A percentile compares a stretch with the other conserved stretches of the same genome.
phyloP scores from a whole-genome alignment of 148 eudicot species.

The Chenopodium album region DNA sequence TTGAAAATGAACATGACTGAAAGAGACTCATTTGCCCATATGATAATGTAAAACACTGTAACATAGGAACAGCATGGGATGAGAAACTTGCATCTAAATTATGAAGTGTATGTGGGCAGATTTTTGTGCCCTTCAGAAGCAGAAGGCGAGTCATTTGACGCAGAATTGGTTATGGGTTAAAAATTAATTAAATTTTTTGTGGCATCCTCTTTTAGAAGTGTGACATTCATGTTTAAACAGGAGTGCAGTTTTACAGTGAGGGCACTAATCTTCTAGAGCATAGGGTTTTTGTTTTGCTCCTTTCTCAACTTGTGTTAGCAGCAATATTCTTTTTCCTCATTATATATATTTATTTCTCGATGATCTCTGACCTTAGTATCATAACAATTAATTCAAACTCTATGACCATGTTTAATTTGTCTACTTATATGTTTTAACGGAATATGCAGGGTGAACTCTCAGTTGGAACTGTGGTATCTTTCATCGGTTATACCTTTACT shows the following conservation, averaged over 20 bases:
- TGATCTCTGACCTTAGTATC: background rate
- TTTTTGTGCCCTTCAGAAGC: background rate
- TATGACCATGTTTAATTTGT: background rate
- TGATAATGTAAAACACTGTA: too few relatives aligned
- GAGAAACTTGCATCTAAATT: background rate
- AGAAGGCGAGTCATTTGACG: background rate
- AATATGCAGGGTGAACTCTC: slow-evolving; percentile 87
- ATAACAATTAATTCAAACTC: slow-evolving; percentile 1
- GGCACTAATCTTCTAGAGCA: background rate
- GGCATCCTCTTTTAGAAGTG: background rate
- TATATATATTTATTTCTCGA: background rate
- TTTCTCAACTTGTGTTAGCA: background rate
- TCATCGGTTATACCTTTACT: slow-evolving; percentile 95
- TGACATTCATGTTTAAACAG: background rate
- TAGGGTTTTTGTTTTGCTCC: background rate
- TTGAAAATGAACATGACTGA: background rate
- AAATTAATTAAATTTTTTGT: too few relatives aligned
- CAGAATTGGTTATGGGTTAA: background rate
- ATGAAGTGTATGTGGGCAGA: background rate
- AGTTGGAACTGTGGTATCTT: slow-evolving; percentile 84
- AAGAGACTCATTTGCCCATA: too few relatives aligned
- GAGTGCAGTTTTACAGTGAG: background rate
- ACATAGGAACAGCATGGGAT: background rate
- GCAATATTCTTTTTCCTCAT: background rate
- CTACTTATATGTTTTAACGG: background rate